Evolutionary conservation across 768 basidiomycete genomes (phyloP).

Genomic region (Auricularia sp.): DNA sequence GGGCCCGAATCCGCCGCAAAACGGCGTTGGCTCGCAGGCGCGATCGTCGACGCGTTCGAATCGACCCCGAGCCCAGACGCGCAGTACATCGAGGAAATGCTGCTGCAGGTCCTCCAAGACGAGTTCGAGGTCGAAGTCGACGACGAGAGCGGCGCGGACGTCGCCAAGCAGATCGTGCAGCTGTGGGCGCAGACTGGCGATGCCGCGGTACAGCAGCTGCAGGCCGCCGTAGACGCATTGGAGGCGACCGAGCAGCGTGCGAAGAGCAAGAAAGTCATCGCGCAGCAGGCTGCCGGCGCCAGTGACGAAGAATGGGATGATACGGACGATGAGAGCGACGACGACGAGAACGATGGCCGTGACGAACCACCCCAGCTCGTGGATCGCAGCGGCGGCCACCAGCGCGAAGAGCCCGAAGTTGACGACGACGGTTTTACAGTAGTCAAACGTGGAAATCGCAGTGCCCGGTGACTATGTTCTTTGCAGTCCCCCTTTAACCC

Average conservation of each 20-base stretch:
- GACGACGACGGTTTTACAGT: slow-evolving; percentile 91
- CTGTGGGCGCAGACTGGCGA: slow-evolving; percentile 40
- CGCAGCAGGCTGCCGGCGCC: slow-evolving; percentile 31
- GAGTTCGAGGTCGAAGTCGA: slow-evolving; percentile 81
- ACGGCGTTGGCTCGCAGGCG: slow-evolving; percentile 75
- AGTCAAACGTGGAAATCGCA: slow-evolving; percentile 33
- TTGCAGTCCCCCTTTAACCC: too few species aligned
- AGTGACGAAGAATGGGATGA: slow-evolving; percentile 25
- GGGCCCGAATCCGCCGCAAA: slow-evolving; percentile 63
- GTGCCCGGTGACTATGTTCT: neutral
- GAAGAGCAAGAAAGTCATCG: slow-evolving; percentile 45
- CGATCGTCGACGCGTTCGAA: slow-evolving; percentile 65
- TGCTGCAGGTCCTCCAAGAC: slow-evolving; percentile 77
- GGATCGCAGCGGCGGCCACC: slow-evolving; percentile 26
- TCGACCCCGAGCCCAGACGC: slow-evolving; percentile 40
- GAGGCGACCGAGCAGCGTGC: slow-evolving; percentile 54
- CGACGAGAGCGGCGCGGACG: slow-evolving; percentile 68
- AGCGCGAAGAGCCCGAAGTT: slow-evolving; percentile 51
- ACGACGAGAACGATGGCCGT: slow-evolving; percentile 30
- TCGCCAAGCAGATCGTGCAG: slow-evolving; percentile 61
- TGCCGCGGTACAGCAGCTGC: slow-evolving; percentile 23
- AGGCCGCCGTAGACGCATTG: slow-evolving; percentile 44
- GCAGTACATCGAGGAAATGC: slow-evolving; percentile 68
- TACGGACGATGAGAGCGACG: slow-evolving; percentile 23
- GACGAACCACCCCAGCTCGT: slow-evolving; percentile 46